These are phyloP conservation scores for Ichthyophonus hoferi DNA, from an alignment of 208 protist genomes.

Conservation along the genomic window DNA sequence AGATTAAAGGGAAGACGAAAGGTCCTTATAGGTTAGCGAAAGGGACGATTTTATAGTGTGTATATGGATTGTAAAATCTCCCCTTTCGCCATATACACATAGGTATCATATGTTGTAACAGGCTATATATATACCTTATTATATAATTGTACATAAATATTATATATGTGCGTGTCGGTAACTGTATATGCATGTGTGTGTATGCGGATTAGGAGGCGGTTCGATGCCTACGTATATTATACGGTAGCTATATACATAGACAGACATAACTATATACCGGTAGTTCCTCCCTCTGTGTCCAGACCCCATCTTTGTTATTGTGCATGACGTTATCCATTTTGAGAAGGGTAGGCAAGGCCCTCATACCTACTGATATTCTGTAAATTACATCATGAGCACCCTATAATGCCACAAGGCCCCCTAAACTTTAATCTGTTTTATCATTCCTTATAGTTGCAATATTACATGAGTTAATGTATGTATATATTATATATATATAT, in stretches of 20 bases:
- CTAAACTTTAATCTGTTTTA: too few species aligned
- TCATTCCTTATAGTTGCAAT: neutral
- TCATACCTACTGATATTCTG: neutral
- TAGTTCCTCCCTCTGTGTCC: conserved; percentile 38
- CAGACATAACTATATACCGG: conserved; percentile 17
- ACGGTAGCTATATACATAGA: neutral
- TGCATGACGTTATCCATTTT: conserved; percentile 45
- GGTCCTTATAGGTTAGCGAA: too few species aligned
- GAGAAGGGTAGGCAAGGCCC: conserved; percentile 36
- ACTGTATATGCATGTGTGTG: neutral
- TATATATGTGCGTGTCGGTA: neutral
- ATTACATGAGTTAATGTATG: neutral
- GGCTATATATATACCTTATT: neutral
- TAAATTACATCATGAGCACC: too few species aligned
- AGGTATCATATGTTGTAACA: neutral
- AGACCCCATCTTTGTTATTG: conserved; percentile 23
- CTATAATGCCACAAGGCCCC: too few species aligned
- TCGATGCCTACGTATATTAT: neutral
- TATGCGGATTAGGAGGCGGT: neutral
- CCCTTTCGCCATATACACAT: neutral
- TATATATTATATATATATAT: neutral
- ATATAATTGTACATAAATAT: neutral
- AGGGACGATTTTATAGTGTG: too few species aligned
- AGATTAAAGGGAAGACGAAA: too few species aligned
- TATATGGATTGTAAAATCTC: too few species aligned